Evolutionary conservation across 2,329 filamentous ascomycete genomes (phyloP), one percentile per base, ranked within the genome.

Genomic region (Hypomyces rosellus): DNA sequence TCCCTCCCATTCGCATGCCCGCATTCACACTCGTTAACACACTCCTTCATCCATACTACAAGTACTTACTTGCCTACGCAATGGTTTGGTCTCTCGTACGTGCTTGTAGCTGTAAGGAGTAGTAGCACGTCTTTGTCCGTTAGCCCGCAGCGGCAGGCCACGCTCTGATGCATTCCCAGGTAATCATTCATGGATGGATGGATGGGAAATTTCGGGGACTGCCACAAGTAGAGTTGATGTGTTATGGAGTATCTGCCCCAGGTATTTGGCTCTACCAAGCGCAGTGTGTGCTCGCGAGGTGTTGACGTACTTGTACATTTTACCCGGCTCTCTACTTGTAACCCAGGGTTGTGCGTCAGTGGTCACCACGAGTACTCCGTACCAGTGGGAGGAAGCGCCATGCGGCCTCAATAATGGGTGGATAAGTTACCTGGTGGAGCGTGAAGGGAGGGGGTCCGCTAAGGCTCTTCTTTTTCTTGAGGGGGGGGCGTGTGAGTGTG

Each of bases 291-390:
- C n/a, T n/a, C n/a, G n/a, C 20, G 49, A 50, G 34, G 49, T 9
- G 49, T 50, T 50, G 49, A 44, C 44, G 49, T 44, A 46, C 44
- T 8, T 30, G 49, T 44, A 46, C 44, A 30, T 30, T 30, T 30
- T 30, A 30, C 25, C 25, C 4, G 25, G 25, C 8, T 30, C 25
- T 30, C 4, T 30, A 30, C 25, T 30, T 30, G 9, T 11, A 30
- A 30, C 41, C 37, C 39, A 38, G 5, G 13, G 11, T n/a, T 38
- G 36, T 30, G 25, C 25, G 25, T 30, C 25, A 30, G 25, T 30
- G 25, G 25, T 30, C 6, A 38, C 36, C 36, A 42, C 16, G 3
- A 20, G 20, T 20, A 20, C n/a, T n/a, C n/a, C 20, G 20, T 20
- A 20, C 20, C 39, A 20, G 15, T 22, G 15, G 22, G 39, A 13